Conservation (phyloP, 106 monocot species). For the Apostasia shenzhenica region DNA sequence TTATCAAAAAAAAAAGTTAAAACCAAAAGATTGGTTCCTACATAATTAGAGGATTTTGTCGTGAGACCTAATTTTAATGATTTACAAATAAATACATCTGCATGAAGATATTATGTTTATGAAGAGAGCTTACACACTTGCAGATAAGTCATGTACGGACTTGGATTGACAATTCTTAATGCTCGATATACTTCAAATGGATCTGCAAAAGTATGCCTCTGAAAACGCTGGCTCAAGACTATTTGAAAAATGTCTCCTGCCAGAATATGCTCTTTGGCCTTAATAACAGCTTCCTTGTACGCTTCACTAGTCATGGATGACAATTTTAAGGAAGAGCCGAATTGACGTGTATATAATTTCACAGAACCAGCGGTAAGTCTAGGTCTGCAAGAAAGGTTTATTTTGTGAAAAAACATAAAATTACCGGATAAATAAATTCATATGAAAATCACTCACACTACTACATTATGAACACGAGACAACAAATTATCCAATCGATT, state of each 20-base stretch:
- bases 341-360: slow-evolving; percentile 45
- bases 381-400: slow-evolving; percentile 15
- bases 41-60: no score
- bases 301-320: slow-evolving; percentile 82
- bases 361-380: slow-evolving; percentile 62
- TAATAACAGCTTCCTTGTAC: slow-evolving; percentile 75
- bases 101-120: no score
- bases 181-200: slow-evolving; percentile 98
- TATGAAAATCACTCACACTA: slow-evolving; percentile 44
- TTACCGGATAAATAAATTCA: background rate
- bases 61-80: no score
- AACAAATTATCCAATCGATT: slow-evolving; percentile 43
- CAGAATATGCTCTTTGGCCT: slow-evolving; percentile 87
- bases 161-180: slow-evolving; percentile 92
- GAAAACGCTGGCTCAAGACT: slow-evolving; percentile 96
- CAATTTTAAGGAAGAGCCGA: slow-evolving; percentile 45
- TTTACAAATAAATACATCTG: no score
- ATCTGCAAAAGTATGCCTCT: slow-evolving; percentile 82
- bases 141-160: slow-evolving; percentile 93
- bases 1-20: background rate
- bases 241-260: slow-evolving; percentile 99
- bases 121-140: slow-evolving; percentile 34
- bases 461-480: slow-evolving; percentile 59
- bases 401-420: background rate
- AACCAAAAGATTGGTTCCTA: background rate